Base-by-base conservation (phyloP, 148 eudicot genomes). In the Euryodendron excelsum region DNA sequence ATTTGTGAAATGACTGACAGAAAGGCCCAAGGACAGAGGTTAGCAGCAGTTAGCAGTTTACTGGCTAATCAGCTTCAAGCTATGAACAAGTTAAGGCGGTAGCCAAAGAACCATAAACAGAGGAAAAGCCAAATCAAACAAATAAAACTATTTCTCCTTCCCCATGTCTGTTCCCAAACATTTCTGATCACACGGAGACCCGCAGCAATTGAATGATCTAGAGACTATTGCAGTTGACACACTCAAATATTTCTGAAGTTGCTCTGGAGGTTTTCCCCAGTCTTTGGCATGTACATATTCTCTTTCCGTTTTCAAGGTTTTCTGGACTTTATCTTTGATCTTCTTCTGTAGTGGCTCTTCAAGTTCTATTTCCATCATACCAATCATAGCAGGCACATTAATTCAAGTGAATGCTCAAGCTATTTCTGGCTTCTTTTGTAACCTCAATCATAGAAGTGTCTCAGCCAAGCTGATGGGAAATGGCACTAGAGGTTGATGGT, bases 381-480 rank as follows among this genome's bases (percentile, higher is more conserved):
- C 25, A 33, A 53, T 73, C 63, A 73, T n/a, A n/a, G n/a, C n/a
- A n/a, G n/a, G n/a, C n/a, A n/a, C n/a, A n/a, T n/a, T n/a, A n/a
- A n/a, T n/a, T n/a, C n/a, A n/a, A n/a, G n/a, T n/a, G n/a, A n/a
- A n/a, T n/a, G n/a, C n/a, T 73, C 15, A 44, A n/a, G n/a, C n/a
- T n/a, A n/a, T n/a, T n/a, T n/a, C 33, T 3, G 12, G 60, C 14
- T 28, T 34, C 7, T 28, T 60, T 69, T 69, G 61, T 62, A 80
- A 75, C 68, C 65, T 80, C 37, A 41, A 34, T 76, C 79, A 71
- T 6, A 71, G 77, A 47, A 82, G 55, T 34, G 79, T 41, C 63
- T 80, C 78, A 25, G 75, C 81, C 61, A 87, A 55, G 73, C 80
- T 78, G 53, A 79, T 56, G 33, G 93, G 88, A 39, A 89, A 80